Base-by-base conservation (phyloP, 2,329 filamentous ascomycete genomes). In the Sarocladium oryzae region DNA sequence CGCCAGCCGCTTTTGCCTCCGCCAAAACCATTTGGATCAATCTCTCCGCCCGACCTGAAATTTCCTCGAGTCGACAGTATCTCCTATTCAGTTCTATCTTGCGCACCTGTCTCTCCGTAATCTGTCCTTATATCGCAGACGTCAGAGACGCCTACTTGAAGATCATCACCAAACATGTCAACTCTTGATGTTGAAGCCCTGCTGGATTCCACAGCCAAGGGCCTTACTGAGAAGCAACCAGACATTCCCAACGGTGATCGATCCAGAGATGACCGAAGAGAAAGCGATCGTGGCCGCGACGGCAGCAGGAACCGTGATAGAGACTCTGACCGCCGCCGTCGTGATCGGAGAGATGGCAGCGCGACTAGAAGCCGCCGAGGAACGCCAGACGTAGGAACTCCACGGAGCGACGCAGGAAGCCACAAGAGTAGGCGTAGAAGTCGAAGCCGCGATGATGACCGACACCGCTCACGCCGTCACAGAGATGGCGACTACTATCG, bases 161-260 rank as follows among this genome's bases (percentile, higher is more conserved):
- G n/a, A 13, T 10, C 21, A 30, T 16, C 10, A 26, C n/a, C 18
- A 4, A 48, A 32, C 2, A 78, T 78, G 74, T 68, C 73, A 50
- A 72, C 68, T 52, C 66, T 78, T 60, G 89, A 95, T 65, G 89
- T 96, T 61, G 91, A 96, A 76, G 89, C 89, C 58, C 80, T 96
- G 57, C 83, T 96, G 60, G 90, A 96, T 70, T 88, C 87, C 49
- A 89, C 88, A 56, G 88, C 88, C 50, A 84, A 83, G 65, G 75
- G 77, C 58, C 70, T 74, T 54, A 71, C 30, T 8, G 36, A 51
- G 37, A 11, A 36, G 13, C 43, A 48, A 33, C 43, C 43, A 4
- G 43, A 48, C 43, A 49, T 20, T 4, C 32, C 46, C 9, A 49
- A 36, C 57, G 72, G 70, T 59, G 76, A 81, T 57, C 76, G 77